Conservation (phyloP, 371 early-diverging fungal species). For the Mucor racemosus region DNA sequence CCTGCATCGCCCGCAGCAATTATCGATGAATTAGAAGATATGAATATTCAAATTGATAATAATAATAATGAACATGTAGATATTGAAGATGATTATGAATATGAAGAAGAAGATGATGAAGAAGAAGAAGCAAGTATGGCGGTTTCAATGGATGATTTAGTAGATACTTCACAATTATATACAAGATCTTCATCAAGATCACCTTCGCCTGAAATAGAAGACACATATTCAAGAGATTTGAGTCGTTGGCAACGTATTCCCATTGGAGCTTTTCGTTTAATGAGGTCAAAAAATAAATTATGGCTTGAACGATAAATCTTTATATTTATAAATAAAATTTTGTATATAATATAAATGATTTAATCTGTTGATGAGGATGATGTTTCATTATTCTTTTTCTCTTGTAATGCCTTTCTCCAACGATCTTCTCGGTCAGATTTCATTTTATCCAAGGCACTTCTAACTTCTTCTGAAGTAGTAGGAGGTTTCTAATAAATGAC, state of each 20-base stretch:
- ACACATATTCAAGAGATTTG: constrained; percentile 54
- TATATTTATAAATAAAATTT: not conserved
- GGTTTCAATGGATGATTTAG: constrained; percentile 64
- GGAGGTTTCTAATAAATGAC: constrained; percentile 46
- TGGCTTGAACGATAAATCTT: constrained; percentile 47
- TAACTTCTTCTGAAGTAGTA: constrained; percentile 49
- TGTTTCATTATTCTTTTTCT: constrained; percentile 21
- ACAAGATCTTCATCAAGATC: constrained; percentile 45
- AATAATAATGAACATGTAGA: not conserved
- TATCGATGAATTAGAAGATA: constrained; percentile 19
- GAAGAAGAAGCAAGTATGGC: constrained; percentile 7
- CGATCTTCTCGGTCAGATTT: constrained; percentile 53
- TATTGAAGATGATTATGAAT: not conserved
- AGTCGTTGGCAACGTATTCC: constrained; percentile 68
- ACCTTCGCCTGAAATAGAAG: constrained; percentile 53
- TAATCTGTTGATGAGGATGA: constrained; percentile 2
- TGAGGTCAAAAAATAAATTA: constrained; percentile 48
- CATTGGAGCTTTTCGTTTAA: constrained; percentile 62
- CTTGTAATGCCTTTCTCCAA: constrained; percentile 46
- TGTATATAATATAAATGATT: not conserved
- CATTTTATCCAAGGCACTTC: constrained; percentile 42
- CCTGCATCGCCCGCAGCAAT: constrained; percentile 24
- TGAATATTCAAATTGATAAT: not conserved
- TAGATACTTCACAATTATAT: constrained; percentile 62
- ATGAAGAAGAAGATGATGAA: constrained; percentile 12